Evolutionary conservation across 208 protist species (phyloP).

Genomic region (Acanthamoeba royreba): DNA sequence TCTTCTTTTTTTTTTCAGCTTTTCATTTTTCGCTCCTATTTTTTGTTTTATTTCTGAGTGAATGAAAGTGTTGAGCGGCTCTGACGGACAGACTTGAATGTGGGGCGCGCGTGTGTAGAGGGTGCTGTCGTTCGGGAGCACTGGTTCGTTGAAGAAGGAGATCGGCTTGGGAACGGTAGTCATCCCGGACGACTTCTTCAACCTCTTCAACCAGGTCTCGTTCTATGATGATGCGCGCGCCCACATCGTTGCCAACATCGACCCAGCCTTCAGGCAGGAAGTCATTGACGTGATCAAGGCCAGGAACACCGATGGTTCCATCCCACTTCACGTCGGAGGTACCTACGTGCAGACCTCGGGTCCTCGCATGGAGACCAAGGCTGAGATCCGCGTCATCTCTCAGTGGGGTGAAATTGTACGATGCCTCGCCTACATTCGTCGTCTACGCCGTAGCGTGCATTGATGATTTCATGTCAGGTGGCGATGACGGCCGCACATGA

Average conservation of each 20-base stretch:
- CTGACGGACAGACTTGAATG: too few species aligned
- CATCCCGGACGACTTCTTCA: slow-evolving; percentile 58
- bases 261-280: background rate
- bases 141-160: slow-evolving; percentile 30
- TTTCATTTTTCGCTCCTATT: background rate
- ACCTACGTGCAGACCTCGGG: slow-evolving; percentile 57
- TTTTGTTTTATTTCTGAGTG: too few species aligned
- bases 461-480: background rate
- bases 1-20: background rate
- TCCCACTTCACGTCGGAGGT: slow-evolving; percentile 10
- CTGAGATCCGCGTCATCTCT: slow-evolving; percentile 46
- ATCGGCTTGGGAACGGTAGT: slow-evolving; percentile 35
- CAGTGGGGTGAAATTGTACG: slow-evolving; percentile 39
- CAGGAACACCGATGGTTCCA: background rate
- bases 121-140: slow-evolving; percentile 40
- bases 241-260: slow-evolving; percentile 49
- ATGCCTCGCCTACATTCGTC: too few species aligned
- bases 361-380: slow-evolving; percentile 56
- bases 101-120: too few species aligned
- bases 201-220: slow-evolving; percentile 28
- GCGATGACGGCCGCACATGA: slow-evolving; percentile 57
- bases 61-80: too few species aligned
- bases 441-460: background rate
- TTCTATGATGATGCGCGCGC: slow-evolving; percentile 34
- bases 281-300: background rate